Conservation (phyloP, 1,139 yeast genomes). For the Saccharomyces hybrid region DNA sequence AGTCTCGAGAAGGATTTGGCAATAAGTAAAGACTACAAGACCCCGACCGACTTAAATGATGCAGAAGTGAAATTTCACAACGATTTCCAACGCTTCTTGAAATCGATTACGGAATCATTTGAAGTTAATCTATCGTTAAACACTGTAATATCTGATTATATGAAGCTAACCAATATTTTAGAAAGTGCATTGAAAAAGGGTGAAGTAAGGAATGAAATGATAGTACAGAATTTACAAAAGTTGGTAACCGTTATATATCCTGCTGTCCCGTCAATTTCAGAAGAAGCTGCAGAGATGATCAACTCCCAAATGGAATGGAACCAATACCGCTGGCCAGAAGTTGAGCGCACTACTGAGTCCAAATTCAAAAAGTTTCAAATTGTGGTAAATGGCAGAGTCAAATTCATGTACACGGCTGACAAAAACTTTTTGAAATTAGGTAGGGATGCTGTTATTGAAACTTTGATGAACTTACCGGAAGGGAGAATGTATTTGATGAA, state of each 20-base stretch:
- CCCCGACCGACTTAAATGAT: slow-evolving; percentile 30
- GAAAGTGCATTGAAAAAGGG: slow-evolving; percentile 35
- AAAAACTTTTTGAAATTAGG: slow-evolving; percentile 32
- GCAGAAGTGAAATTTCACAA: slow-evolving; percentile 53
- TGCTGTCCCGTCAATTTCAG: slow-evolving; percentile 59
- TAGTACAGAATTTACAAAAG: slow-evolving; percentile 41
- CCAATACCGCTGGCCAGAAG: slow-evolving; percentile 53
- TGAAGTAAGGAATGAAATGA: slow-evolving; percentile 31
- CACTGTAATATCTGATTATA: slow-evolving; percentile 80
- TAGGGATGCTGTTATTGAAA: slow-evolving; percentile 33
- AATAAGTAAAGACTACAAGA: slow-evolving; percentile 9
- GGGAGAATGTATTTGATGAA: slow-evolving; percentile 32
- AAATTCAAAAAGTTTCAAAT: slow-evolving; percentile 40
- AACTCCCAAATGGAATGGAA: slow-evolving; percentile 36
- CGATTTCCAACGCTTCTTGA: slow-evolving; percentile 43
- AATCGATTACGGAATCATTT: slow-evolving; percentile 50
- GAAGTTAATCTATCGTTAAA: slow-evolving; percentile 58
- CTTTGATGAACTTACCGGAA: slow-evolving; percentile 21
- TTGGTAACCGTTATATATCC: slow-evolving; percentile 44
- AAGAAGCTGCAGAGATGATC: slow-evolving; percentile 68
- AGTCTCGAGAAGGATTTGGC: slow-evolving; percentile 10
- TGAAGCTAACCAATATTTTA: slow-evolving; percentile 68
- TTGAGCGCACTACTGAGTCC: slow-evolving; percentile 35
- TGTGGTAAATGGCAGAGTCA: slow-evolving; percentile 63
- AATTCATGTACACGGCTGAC: slow-evolving; percentile 39